Evolutionary conservation across 169 alveolate species (phyloP).

Genomic region (Blepharisma undulans): DNA sequence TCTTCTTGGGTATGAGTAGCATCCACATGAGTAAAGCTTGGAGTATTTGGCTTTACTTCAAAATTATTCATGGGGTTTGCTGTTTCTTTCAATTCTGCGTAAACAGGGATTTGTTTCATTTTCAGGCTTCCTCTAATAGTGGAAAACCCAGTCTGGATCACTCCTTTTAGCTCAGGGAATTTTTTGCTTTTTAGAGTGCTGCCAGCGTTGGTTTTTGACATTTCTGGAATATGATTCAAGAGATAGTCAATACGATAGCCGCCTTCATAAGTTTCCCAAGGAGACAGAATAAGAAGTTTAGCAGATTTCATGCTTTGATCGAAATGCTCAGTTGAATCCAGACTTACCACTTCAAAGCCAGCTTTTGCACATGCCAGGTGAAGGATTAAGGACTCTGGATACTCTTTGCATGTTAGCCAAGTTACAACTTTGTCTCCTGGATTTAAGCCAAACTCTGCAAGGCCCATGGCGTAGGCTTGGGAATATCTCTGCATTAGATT

Average conservation of each 20-base stretch:
- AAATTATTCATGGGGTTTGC: background rate
- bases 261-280: constrained; percentile 4
- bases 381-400: constrained; percentile 19
- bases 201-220: constrained; percentile 43
- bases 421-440: constrained; percentile 35
- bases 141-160: constrained; percentile 52
- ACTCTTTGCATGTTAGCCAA: constrained; percentile 24
- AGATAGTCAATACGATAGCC: constrained; percentile 26
- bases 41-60: background rate
- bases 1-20: background rate
- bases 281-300: background rate
- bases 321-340: background rate
- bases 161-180: constrained; percentile 44
- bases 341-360: constrained; percentile 3
- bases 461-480: constrained; percentile 26
- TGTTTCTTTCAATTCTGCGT: constrained; percentile 25
- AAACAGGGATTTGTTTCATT: constrained; percentile 53
- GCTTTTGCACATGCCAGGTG: constrained; percentile 27
- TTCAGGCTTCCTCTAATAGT: constrained; percentile 57
- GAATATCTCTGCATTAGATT: background rate
- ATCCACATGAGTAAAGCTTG: background rate
- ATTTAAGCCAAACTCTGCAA: constrained; percentile 10
- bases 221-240: constrained; percentile 50
- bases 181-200: constrained; percentile 24
- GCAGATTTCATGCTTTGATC: background rate